Base-by-base conservation (phyloP, 164 flowering plant genomes). In the Macadamia tetraphylla region DNA sequence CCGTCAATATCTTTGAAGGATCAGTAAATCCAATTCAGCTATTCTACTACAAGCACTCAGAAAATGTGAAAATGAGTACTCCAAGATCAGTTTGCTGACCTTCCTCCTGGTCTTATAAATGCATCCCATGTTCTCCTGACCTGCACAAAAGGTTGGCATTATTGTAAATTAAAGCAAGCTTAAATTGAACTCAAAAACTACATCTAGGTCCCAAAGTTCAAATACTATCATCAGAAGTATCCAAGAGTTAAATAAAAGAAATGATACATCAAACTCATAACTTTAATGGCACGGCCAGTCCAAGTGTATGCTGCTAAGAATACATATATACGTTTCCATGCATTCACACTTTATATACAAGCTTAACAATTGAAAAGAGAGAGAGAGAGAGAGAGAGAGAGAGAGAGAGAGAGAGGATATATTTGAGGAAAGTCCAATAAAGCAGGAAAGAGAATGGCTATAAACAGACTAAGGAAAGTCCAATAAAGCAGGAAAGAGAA, bases 101-200 rank as follows among this genome's bases (percentile, higher is more conserved):
- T 92, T 83, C 98, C 99, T 65, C 97, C 97, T 9, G 91, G 91
- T 79, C 96, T 82, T 74, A 89, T 75, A 75, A 86, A 94, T 51
- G 91, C 90, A 90, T 94, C 99, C 99, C 99, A 94, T 29, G 81
- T 76, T 81, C 94, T 85, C 78, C 99, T 73, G 44, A 92, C 97
- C 99, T 94, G 87, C 84, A 86, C 13, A 15, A 11, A 66, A 55
- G 17, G 42, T 65, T 9, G 59, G 23, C 70, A 65, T 43, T 8
- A 71, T 53, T 57, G 43, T 40, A 52, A 58, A 57, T 35, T 58
- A 30, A 42, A 46, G 44, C 60, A 72, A 29, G 40, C 40, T 35
- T 58, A 30, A 42, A 4, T 17, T 8, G 9, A 46, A 9, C 3
- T n/a, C 35, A 32, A 56, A 8, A 30, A 53, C 32, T 3, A 58